These are phyloP conservation scores for Nidularia pulvinata DNA, from an alignment of 768 basidiomycete genomes.

Conservation along the genomic window DNA sequence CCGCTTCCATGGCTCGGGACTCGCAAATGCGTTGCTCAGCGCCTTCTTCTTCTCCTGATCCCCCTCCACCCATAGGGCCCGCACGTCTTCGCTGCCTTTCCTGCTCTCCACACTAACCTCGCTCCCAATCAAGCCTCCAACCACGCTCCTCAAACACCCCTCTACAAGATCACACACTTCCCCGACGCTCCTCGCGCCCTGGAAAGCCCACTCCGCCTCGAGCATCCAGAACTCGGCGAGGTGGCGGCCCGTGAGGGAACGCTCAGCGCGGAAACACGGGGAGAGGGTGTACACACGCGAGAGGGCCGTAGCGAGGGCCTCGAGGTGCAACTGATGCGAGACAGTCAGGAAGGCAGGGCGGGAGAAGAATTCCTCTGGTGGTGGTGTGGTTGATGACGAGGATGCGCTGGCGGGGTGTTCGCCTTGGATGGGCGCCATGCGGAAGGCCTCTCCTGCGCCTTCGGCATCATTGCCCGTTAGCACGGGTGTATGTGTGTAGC, in stretches of 20 bases:
- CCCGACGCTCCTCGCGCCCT: constrained; percentile 30
- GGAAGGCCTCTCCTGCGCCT: constrained; percentile 93
- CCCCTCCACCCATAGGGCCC: constrained; percentile 33
- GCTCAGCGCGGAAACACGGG: constrained; percentile 94
- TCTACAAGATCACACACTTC: constrained; percentile 40
- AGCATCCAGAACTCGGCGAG: constrained; percentile 99
- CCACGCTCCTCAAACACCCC: constrained; percentile 23
- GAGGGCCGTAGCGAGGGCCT: constrained; percentile 77
- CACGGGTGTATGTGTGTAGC: constrained; percentile 81
- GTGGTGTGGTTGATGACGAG: constrained; percentile 8
- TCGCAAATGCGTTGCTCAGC: constrained; percentile 31
- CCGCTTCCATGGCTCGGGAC: constrained; percentile 54
- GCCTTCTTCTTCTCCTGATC: constrained; percentile 27
- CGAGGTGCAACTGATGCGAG: constrained; percentile 95
- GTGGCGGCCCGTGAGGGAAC: constrained; percentile 86
- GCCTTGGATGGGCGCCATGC: constrained; percentile 43
- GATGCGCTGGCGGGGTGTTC: constrained; percentile 23
- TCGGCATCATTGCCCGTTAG: constrained; percentile 93
- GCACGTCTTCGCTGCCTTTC: background rate
- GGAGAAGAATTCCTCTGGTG: constrained; percentile 64
- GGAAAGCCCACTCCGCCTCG: constrained; percentile 85
- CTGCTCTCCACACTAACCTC: no score
- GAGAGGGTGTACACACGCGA: constrained; percentile 90
- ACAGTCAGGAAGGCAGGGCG: constrained; percentile 87
- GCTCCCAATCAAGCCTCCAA: constrained; percentile 9